A percentile compares a stretch with the other conserved stretches of the same genome.
These are phyloP conservation scores for Candida silvicultrix DNA, from an alignment of 805 yeast species.

Conservation along the genomic window DNA sequence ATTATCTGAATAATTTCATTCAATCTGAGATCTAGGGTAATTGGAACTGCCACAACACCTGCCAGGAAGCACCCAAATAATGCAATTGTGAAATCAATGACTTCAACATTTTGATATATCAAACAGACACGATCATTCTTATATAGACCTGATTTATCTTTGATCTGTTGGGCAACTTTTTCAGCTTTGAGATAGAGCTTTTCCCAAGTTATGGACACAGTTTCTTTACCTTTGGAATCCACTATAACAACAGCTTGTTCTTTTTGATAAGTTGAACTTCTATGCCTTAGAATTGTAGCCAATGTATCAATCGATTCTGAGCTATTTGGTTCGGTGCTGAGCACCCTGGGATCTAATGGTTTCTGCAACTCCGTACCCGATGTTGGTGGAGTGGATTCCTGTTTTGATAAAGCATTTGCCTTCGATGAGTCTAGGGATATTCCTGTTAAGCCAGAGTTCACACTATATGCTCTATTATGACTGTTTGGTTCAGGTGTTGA, in stretches of 20 bases:
- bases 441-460: slow-evolving; percentile 17
- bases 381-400: slow-evolving; percentile 27
- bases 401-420: slow-evolving; percentile 17
- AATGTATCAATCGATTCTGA: slow-evolving; percentile 51
- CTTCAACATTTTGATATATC: slow-evolving; percentile 77
- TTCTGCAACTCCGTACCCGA: slow-evolving; percentile 17
- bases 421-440: slow-evolving; percentile 25
- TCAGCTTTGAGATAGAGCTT: slow-evolving; percentile 77
- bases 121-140: slow-evolving; percentile 81
- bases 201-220: slow-evolving; percentile 78
- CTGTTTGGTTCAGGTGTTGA: slow-evolving; percentile 1
- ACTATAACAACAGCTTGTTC: slow-evolving; percentile 69
- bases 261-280: slow-evolving; percentile 60
- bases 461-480: slow-evolving; percentile 20
- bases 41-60: slow-evolving; percentile 92
- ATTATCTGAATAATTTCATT: slow-evolving; percentile 69
- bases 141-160: slow-evolving; percentile 64
- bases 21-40: slow-evolving; percentile 65
- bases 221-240: slow-evolving; percentile 79
- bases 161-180: slow-evolving; percentile 78
- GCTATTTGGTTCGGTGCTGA: slow-evolving; percentile 27
- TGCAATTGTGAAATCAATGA: slow-evolving; percentile 80
- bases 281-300: slow-evolving; percentile 62
- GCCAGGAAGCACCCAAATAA: slow-evolving; percentile 89
- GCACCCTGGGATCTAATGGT: slow-evolving; percentile 59